Evolutionary conservation across 306 rosid species (phyloP), one percentile per base, ranked within the genome.

Genomic region (Arachis stenosperma): DNA sequence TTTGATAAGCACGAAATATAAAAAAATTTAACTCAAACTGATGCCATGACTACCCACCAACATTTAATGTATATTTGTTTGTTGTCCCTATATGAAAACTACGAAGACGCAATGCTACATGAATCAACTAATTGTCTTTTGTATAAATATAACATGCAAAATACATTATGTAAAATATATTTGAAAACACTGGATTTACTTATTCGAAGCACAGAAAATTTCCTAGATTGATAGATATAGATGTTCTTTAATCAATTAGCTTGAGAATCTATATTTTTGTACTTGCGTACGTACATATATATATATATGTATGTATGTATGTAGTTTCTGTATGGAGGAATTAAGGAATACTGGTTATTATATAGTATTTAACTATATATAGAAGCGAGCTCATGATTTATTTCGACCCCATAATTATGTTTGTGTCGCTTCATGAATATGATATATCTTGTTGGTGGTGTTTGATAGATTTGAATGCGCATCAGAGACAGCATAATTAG

Each of bases 401-500:
- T 53, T 62, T 58, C 48, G 67, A 57, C 69, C 55, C 69, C 77
- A 71, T 78, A 56, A 78, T 78, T 65, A 73, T 57, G 78, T 72
- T 33, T 71, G 74, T 50, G 78, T 65, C 69, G 42, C 69, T 40
- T 65, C 42, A 68, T 33, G 37, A 33, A 13, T 60, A 61, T 62
- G 51, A 61, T 55, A 55, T 42, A 43, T 77, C 61, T 48, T 61
- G 67, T 30, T 61, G 54, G 58, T n/a, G 70, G 2, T 65, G 73
- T 40, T 69, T 57, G 52, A n/a, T 33, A 10, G 47, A 69, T 6
- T 76, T 27, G 65, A 42, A 52, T 29, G 58, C 13, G 37, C 76
- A 62, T 70, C 59, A 36, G 13, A 64, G 84, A 81, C 81, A 81
- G 3, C 77, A 81, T 81, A 62, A 81, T 81, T 76, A 70, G 78